Evolutionary conservation across 1,139 yeast species (phyloP), one percentile per base, ranked within the genome.

Genomic region (Nakaseomyces glabratus): DNA sequence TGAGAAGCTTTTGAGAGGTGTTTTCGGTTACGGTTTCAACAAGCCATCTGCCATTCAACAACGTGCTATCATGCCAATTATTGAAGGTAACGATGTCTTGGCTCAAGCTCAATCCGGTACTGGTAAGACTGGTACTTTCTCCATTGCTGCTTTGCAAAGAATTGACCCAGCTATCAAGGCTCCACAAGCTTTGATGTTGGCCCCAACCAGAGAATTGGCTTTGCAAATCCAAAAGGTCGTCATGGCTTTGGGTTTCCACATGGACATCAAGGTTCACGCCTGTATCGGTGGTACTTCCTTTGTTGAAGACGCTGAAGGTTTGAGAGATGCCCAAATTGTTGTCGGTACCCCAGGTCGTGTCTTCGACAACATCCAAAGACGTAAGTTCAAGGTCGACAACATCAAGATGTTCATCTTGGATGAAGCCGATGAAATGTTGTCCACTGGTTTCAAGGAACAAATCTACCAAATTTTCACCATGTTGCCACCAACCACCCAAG

Each of bases 101-200:
- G 98, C 97, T 51, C 98, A 90, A 69, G 96, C 97, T 52, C 98
- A 90, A 74, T 88, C 97, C 38, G 98, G 98, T 79, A 90, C 98
- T 49, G 98, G 98, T 79, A 90, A 90, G 73, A 90, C 98, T 46
- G 98, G 97, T 60, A 90, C 98, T 51, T 90, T 90, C 78, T 81
- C 97, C 63, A 88, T 90, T 57, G 82, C 95, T 56, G 90, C 94
- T 56, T 75, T 90, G 65, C 95, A 88, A 73, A 82, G 86, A 74
- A 80, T 86, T 54, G 94, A 85, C 63, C 72, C 73, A 60, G 46
- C 53, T 34, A 47, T 58, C 46, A 76, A 78, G 67, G 65, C 79
- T 60, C 85, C 93, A 55, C 94, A 82, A 71, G 96, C 96, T 55
- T 75, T 90, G 65, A 86, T 90, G 59, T 75, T 90, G 62, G 94